phyloP scores from a whole-genome alignment of 1,284 basidiomycete genomes.

The Ganoderma lucidum region DNA sequence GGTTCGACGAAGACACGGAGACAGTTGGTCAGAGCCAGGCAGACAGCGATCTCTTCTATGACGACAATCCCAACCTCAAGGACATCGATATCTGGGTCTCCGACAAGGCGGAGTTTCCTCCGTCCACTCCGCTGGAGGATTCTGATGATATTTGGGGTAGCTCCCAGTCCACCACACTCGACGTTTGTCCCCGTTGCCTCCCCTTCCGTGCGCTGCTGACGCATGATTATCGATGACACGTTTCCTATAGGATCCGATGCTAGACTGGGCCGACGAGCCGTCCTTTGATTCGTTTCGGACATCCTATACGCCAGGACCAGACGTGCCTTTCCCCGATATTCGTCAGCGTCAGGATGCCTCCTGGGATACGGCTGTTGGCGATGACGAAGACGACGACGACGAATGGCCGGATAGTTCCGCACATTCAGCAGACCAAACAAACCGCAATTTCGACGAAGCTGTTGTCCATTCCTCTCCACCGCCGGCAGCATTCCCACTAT shows the following conservation, averaged over 20 bases:
- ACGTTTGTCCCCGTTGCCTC: conserved; percentile 22
- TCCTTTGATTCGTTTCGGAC: conserved; percentile 7
- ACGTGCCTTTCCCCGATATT: conserved; percentile 11
- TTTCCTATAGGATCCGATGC: conserved; percentile 19
- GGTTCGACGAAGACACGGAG: conserved; percentile 26
- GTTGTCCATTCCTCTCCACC: not conserved
- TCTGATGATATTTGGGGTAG: conserved; percentile 29
- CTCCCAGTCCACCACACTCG: conserved; percentile 28
- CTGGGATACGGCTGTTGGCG: conserved; percentile 6
- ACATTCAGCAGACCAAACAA: conserved; percentile 2
- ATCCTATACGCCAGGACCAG: not conserved
- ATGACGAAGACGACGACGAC: conserved; percentile 16
- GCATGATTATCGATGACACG: conserved; percentile 4
- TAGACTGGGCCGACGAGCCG: conserved; percentile 12
- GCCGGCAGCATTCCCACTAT: not conserved
- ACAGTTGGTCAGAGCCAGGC: conserved; percentile 22
- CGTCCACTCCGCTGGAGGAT: conserved; percentile 10
- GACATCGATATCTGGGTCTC: conserved; percentile 10
- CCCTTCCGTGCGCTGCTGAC: conserved; percentile 5
- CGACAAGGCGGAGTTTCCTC: conserved; percentile 15
- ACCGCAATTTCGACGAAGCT: too few species aligned
- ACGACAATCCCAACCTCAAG: conserved; percentile 9
- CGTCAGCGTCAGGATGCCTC: conserved; percentile 6
- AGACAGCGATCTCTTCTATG: conserved; percentile 15
- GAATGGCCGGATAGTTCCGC: conserved; percentile 16